Conservation (phyloP, 2,329 filamentous ascomycete species). For the Eurotiales sp. region DNA sequence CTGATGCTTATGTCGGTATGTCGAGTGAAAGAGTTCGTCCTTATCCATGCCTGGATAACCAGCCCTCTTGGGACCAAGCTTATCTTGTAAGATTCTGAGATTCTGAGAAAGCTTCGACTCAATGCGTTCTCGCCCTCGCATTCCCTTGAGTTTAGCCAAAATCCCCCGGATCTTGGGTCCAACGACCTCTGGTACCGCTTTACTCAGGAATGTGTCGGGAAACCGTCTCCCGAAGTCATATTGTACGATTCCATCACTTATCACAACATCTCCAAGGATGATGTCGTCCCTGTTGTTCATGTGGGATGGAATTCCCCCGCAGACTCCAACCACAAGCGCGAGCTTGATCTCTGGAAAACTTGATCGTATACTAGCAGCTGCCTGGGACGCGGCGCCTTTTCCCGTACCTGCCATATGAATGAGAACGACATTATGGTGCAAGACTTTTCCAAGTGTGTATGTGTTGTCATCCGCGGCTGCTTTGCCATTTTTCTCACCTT, state of each 20-base stretch:
- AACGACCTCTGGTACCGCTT: background rate
- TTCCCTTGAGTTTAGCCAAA: background rate
- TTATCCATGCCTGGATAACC: conserved; percentile 17
- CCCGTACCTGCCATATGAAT: conserved; percentile 19
- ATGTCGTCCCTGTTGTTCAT: conserved; percentile 15
- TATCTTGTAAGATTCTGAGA: background rate
- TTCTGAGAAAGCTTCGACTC: background rate
- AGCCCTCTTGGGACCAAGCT: background rate
- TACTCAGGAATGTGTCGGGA: conserved; percentile 12
- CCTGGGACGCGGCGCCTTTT: conserved; percentile 19
- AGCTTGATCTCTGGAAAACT: conserved; percentile 36
- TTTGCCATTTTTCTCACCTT: background rate
- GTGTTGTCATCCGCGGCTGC: background rate
- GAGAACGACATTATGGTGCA: conserved; percentile 18
- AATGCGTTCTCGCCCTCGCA: background rate
- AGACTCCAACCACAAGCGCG: conserved; percentile 39
- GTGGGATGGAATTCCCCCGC: conserved; percentile 34
- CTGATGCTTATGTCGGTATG: conserved; percentile 24
- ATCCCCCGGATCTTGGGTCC: conserved; percentile 1
- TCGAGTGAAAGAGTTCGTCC: conserved; percentile 19
- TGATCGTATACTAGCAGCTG: conserved; percentile 24
- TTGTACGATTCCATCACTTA: conserved; percentile 20
- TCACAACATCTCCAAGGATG: conserved; percentile 28
- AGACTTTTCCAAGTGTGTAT: conserved; percentile 19
- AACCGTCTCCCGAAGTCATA: conserved; percentile 26